These are phyloP conservation scores for Penicillium roqueforti DNA, from an alignment of 495 filamentous ascomycete species.

Conservation along the genomic window DNA sequence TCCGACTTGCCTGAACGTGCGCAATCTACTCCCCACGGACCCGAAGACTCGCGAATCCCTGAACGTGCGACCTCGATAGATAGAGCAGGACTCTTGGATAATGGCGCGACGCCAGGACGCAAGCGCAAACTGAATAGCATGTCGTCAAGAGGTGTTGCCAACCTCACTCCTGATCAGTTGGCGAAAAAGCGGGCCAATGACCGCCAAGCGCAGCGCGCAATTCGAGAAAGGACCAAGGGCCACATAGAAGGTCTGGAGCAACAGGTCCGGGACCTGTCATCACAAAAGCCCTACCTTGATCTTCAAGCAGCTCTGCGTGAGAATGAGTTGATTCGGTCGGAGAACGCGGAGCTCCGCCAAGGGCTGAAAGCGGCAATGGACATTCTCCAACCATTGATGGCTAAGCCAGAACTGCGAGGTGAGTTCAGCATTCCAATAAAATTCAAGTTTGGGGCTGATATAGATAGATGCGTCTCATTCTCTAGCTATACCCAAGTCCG, in stretches of 20 bases:
- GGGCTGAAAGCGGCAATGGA: constrained; percentile 56
- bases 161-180: constrained; percentile 67
- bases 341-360: constrained; percentile 65
- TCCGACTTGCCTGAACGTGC: constrained; percentile 21
- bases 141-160: constrained; percentile 66
- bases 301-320: constrained; percentile 64
- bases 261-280: constrained; percentile 64
- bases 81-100: constrained; percentile 22
- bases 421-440: background rate
- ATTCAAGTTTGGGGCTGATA: constrained; percentile 7
- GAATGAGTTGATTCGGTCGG: constrained; percentile 64
- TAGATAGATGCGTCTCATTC: constrained; percentile 14
- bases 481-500: constrained; percentile 16
- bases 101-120: constrained; percentile 29
- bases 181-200: constrained; percentile 84
- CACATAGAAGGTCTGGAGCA: constrained; percentile 75
- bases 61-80: constrained; percentile 30
- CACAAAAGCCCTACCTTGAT: constrained; percentile 74
- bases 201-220: constrained; percentile 81
- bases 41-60: constrained; percentile 32
- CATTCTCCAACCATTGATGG: constrained; percentile 60
- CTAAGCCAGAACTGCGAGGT: constrained; percentile 29
- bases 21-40: constrained; percentile 13
- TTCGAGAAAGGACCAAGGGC: constrained; percentile 74
- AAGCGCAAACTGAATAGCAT: constrained; percentile 49